Percentiles rank a stretch among this genome's conserved stretches.
These are phyloP conservation scores for Suillus subaureus DNA, from an alignment of 768 basidiomycete genomes.

Conservation along the genomic window DNA sequence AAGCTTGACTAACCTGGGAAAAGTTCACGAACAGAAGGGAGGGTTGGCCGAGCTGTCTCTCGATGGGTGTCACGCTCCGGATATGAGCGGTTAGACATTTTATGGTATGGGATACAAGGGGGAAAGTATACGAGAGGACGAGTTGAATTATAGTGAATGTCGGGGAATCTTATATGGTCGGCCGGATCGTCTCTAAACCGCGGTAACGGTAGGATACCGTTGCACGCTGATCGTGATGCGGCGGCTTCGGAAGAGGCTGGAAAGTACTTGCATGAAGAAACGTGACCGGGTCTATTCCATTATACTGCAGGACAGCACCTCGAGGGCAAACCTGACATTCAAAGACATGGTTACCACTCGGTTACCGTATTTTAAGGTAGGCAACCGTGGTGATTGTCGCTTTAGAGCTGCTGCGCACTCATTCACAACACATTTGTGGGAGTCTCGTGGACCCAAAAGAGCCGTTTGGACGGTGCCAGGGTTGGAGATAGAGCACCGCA, in stretches of 20 bases:
- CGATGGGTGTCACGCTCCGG: slow-evolving; percentile 26
- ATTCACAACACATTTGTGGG: slow-evolving; percentile 20
- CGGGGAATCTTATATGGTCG: slow-evolving; percentile 12
- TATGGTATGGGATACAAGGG: slow-evolving; percentile 26
- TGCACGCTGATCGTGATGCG: slow-evolving; percentile 31
- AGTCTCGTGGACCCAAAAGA: slow-evolving; percentile 11
- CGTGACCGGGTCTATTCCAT: slow-evolving; percentile 26
- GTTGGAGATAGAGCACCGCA: slow-evolving; percentile 19
- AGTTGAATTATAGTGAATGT: slow-evolving; percentile 7
- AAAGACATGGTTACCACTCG: slow-evolving; percentile 31
- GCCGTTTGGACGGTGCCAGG: slow-evolving; percentile 14
- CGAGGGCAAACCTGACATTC: slow-evolving; percentile 20
- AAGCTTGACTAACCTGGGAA: slow-evolving; percentile 52
- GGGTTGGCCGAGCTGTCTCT: slow-evolving; percentile 51
- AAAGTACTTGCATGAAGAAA: slow-evolving; percentile 27
- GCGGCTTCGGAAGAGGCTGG: slow-evolving; percentile 15
- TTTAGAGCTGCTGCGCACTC: slow-evolving; percentile 32
- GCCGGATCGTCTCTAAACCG: slow-evolving; percentile 3
- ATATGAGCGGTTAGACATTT: slow-evolving; percentile 32
- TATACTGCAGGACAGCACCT: slow-evolving; percentile 24
- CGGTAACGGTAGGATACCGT: slow-evolving; percentile 13
- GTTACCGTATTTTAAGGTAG: slow-evolving; percentile 21
- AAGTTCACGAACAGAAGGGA: slow-evolving; percentile 72
- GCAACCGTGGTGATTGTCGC: slow-evolving; percentile 37
- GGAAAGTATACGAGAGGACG: slow-evolving; percentile 15